Evolutionary conservation across 805 yeast genomes (phyloP).

Genomic region (Suhomyces sp.): DNA sequence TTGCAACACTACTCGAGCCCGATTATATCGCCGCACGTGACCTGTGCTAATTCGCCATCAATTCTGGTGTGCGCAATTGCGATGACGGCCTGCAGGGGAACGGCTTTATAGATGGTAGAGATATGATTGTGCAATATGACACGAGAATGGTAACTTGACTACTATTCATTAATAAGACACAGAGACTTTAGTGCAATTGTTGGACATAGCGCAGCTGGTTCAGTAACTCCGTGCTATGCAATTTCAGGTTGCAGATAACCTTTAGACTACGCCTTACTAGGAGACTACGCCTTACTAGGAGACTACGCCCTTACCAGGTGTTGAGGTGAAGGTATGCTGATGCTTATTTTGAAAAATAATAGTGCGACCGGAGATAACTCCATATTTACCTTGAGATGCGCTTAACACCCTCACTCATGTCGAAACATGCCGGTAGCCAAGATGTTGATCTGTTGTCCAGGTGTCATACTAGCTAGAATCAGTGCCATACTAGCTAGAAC

Average conservation of each 20-base stretch:
- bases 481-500: background rate
- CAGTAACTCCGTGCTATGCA: no score
- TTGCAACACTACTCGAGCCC: background rate
- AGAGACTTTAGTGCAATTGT: no score
- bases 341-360: background rate
- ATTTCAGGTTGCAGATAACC: no score
- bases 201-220: no score
- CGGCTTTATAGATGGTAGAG: background rate
- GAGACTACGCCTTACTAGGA: no score
- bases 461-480: background rate
- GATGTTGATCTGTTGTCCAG: no score
- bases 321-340: no score
- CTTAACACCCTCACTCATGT: background rate
- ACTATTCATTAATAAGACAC: no score
- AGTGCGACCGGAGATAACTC: background rate
- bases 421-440: background rate
- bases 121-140: background rate
- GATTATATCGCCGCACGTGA: constrained; percentile 9
- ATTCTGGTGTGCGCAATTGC: background rate
- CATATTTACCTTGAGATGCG: background rate
- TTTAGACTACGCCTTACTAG: no score
- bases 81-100: background rate
- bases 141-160: background rate
- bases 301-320: no score
- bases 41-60: constrained; percentile 5